Base-by-base conservation (phyloP, 2,329 filamentous ascomycete genomes). In the Phialemoniopsis sp. region DNA sequence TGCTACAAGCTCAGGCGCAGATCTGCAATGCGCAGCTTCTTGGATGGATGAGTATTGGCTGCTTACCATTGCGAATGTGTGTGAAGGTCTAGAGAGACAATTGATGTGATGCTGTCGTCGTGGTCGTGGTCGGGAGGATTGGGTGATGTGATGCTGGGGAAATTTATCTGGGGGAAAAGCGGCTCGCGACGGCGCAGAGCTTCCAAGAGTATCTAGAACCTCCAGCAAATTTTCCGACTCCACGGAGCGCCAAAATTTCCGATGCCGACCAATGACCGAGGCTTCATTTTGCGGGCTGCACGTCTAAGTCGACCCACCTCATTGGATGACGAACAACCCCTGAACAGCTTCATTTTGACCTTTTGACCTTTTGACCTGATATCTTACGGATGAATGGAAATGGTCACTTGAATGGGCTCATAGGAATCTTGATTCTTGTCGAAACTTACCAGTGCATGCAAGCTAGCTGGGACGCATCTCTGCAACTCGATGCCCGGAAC, bases 121-220 rank as follows among this genome's bases (percentile, higher is more conserved):
- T 26, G 21, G 21, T 6, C 10, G 21, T 26, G 6, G 21, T 26
- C 21, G 21, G 21, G 21, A 10, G 21, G 21, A 26, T 26, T 6
- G 21, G 21, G 10, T 26, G 21, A 26, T 26, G 10, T 26, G 21
- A 26, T 26, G 21, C 21, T 26, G 21, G 21, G 21, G 21, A 10
- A 32, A 32, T 32, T 32, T 14, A 14, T 32, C 30, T 32, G 15
- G 30, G n/a, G 30, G n/a, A 14, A 9, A 34, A 26, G 6, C 21
- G 21, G 21, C 10, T 26, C 21, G 21, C 21, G 21, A 14, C n/a
- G 29, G 33, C 29, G 36, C 32, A 45, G 52, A 58, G 54, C 55
- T 59, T 58, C 56, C 19, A 58, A 53, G 46, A 49, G 37, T 55
- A 55, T 59, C 56, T 59, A 59, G 56, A 58, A 57, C 45, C 42